Evolutionary conservation across 164 flowering plant genomes (phyloP).

Genomic region (Macadamia tetraphylla): DNA sequence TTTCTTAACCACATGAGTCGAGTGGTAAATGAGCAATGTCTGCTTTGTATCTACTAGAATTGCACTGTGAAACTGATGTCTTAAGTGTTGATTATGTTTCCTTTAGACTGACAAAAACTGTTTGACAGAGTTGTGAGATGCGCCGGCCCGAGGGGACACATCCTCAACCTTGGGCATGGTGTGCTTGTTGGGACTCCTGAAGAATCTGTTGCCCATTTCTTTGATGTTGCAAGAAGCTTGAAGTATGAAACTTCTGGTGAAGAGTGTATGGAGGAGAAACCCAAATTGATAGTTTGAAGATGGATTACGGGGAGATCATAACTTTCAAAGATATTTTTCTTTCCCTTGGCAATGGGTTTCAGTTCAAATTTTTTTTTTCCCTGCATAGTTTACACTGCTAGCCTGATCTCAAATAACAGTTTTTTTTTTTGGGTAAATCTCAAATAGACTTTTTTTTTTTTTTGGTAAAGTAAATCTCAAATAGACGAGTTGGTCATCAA

Average conservation of each 20-base stretch:
- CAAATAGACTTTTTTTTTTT: too few species aligned
- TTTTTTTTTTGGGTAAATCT: too few species aligned
- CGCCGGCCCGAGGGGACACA: constrained; percentile 88
- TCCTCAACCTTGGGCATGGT: constrained; percentile 94
- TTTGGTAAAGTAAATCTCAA: too few species aligned
- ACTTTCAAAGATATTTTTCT: background rate
- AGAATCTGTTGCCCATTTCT: constrained; percentile 94
- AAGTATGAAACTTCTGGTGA: constrained; percentile 29
- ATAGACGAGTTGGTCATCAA: too few species aligned
- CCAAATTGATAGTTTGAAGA: constrained; percentile 21
- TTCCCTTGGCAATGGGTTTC: background rate
- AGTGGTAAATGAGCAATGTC: too few species aligned
- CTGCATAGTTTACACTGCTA: too few species aligned
- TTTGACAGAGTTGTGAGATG: constrained; percentile 78
- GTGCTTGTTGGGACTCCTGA: constrained; percentile 98
- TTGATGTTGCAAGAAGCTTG: constrained; percentile 77
- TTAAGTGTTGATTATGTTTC: background rate
- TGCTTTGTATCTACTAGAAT: background rate
- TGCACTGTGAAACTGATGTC: background rate
- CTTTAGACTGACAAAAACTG: background rate
- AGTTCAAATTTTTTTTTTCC: background rate
- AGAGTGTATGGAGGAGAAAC: constrained; percentile 21
- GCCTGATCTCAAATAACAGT: too few species aligned
- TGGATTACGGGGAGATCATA: background rate
- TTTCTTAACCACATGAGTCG: too few species aligned